Conservation (phyloP, 495 filamentous ascomycete genomes). For the Immersiella caudata region DNA sequence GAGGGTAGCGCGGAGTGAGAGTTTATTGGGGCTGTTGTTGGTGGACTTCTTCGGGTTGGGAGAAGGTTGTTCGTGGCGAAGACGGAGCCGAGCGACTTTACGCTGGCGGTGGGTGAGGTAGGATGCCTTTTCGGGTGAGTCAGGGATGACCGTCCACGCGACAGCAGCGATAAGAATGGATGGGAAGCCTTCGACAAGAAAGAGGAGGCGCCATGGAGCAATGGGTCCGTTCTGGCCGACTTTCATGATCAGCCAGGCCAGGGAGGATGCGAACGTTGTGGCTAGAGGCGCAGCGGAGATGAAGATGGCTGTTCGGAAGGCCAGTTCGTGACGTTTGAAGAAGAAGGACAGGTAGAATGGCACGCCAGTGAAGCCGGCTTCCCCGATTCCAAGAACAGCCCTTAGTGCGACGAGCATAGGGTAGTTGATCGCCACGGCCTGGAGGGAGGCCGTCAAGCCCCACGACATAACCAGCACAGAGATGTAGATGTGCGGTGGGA, state of each 20-base stretch:
- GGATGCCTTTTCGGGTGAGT: slow-evolving; percentile 64
- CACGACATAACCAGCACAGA: slow-evolving; percentile 67
- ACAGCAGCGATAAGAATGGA: slow-evolving; percentile 67
- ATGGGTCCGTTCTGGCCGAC: slow-evolving; percentile 59
- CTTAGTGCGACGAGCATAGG: slow-evolving; percentile 69
- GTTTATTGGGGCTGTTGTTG: slow-evolving; percentile 38
- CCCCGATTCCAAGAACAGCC: slow-evolving; percentile 69
- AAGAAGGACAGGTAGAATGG: slow-evolving; percentile 85
- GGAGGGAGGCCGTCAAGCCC: slow-evolving; percentile 71
- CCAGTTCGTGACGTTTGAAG: slow-evolving; percentile 80
- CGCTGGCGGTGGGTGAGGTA: slow-evolving; percentile 78
- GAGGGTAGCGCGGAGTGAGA: slow-evolving; percentile 43
- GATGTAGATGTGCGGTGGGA: slow-evolving; percentile 63
- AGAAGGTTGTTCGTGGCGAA: slow-evolving; percentile 32
- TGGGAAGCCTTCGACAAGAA: slow-evolving; percentile 85
- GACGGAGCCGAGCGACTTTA: slow-evolving; percentile 68
- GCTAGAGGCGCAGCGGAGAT: slow-evolving; percentile 81
- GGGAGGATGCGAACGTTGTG: slow-evolving; percentile 78
- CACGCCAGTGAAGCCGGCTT: slow-evolving; percentile 76
- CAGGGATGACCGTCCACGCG: slow-evolving; percentile 74
- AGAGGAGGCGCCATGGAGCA: slow-evolving; percentile 80
- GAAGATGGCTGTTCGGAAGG: slow-evolving; percentile 80
- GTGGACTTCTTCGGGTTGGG: neutral
- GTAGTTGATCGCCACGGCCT: slow-evolving; percentile 70
- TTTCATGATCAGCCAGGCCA: slow-evolving; percentile 81